phyloP scores from a whole-genome alignment of 192 early-diverging fungal species.

The Glomus cerebriforme region DNA sequence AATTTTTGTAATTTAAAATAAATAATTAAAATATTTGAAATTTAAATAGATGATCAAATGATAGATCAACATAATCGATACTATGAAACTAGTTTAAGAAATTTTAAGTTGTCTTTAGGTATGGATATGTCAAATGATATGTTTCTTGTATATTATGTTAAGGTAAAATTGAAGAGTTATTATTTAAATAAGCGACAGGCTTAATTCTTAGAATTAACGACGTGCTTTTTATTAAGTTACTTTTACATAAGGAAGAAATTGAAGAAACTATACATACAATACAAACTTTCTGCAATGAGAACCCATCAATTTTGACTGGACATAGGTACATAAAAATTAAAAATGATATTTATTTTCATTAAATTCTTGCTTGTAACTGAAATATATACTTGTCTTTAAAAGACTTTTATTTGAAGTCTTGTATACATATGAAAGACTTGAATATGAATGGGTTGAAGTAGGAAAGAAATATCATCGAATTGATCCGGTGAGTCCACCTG shows the following conservation, averaged over 20 bases:
- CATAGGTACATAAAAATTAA: constrained; percentile 2
- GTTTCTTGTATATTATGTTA: constrained; percentile 3
- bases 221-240: neutral
- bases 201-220: neutral
- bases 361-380: neutral
- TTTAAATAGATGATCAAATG: neutral
- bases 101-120: neutral
- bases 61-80: neutral
- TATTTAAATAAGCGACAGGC: neutral
- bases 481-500: constrained; percentile 13
- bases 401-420: constrained; percentile 25
- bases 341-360: neutral
- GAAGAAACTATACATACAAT: neutral
- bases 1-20: neutral
- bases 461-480: constrained; percentile 21
- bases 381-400: neutral
- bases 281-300: neutral
- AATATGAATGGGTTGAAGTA: constrained; percentile 9
- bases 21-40: too few species aligned
- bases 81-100: constrained; percentile 2
- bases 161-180: neutral
- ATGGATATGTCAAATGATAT: constrained; percentile 25
- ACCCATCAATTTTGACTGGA: neutral
- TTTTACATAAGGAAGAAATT: neutral
- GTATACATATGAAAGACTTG: neutral